Evolutionary conservation across 108 stramenopile genomes (phyloP).

Genomic region (Craspedostauros australis): DNA sequence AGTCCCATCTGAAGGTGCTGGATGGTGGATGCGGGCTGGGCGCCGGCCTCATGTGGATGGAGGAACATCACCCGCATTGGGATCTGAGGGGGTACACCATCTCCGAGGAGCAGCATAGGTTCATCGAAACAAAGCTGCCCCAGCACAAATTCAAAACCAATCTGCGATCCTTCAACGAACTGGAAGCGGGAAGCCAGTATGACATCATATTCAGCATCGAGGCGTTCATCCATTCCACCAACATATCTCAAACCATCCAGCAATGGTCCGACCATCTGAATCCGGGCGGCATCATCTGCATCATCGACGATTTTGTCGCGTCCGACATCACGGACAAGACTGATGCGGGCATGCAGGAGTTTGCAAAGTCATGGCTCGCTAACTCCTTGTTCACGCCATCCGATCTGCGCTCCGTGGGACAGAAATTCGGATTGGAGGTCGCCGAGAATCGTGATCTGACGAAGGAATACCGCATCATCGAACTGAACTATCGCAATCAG

Average conservation of each 20-base stretch:
- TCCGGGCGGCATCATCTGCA: conserved; percentile 32
- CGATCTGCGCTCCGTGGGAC: conserved; percentile 18
- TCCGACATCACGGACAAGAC: conserved; percentile 9
- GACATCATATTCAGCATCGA: conserved; percentile 50
- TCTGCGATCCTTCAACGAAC: conserved; percentile 36
- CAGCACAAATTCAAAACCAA: conserved; percentile 36
- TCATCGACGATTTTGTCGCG: conserved; percentile 46
- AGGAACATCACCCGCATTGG: conserved; percentile 31
- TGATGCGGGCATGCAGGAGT: conserved; percentile 24
- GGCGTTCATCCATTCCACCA: conserved; percentile 48
- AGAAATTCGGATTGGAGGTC: conserved; percentile 18
- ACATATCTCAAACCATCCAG: conserved; percentile 22
- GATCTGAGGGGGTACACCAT: conserved; percentile 38
- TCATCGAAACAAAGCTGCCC: conserved; percentile 28
- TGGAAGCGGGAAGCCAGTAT: conserved; percentile 10
- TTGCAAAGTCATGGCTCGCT: conserved; percentile 44
- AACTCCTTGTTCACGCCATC: conserved; percentile 27
- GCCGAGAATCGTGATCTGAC: conserved; percentile 35
- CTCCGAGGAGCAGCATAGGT: conserved; percentile 39
- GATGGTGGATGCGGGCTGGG: conserved; percentile 55
- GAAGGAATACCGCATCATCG: conserved; percentile 30
- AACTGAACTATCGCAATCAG: conserved; percentile 39
- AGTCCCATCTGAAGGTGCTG: conserved; percentile 22
- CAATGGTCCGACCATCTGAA: conserved; percentile 32
- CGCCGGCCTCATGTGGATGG: conserved; percentile 48